Base-by-base conservation (phyloP, 2,329 filamentous ascomycete genomes). In the Exophiala viscosa region DNA sequence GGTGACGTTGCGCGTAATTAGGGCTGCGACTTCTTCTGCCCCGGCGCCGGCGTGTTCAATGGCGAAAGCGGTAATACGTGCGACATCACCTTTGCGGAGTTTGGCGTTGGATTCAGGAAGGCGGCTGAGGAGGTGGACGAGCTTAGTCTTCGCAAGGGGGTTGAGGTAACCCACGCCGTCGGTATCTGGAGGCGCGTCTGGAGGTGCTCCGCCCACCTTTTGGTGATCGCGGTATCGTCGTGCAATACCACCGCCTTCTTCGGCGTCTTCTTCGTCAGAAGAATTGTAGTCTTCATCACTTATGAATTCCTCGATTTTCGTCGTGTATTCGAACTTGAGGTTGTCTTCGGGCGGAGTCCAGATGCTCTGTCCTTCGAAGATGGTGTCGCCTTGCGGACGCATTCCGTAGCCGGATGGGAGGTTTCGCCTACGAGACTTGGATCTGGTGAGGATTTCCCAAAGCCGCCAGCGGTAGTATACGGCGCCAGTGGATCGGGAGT, bases 381-480 rank as follows among this genome's bases (percentile, higher is more conserved):
- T 66, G 10, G 40, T 73, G 74, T 60, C 76, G 74, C 3, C 73
- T 71, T 11, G 67, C 67, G 13, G 69, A 14, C 48, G 60, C 50
- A 18, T 55, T 36, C 41, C 60, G 51, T 55, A 57, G 36, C 44
- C 38, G 10, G 39, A 33, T 35, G 1, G 14, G 10, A 46, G 35
- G 39, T 55, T 63, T 40, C 61, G 64, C 53, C 55, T 64, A 57
- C 56, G 64, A 47, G 60, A 64, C 18, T 65, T 70, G 3, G 73
- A 77, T 3, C 85, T 84, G 1, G 87, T 90, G n/a, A 92, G 76
- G 7, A 92, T 79, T 62, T 93, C 85, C 88, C 91, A 96, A 40
- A 97, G 66, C 40, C 89, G 83, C 87, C 90, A 97, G 39, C 93
- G 84, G 69, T 97, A 97, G 80, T 91, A 99, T 13, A 95, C 81